These are phyloP conservation scores for Saturnispora besseyi DNA, from an alignment of 805 yeast genomes.

Conservation along the genomic window DNA sequence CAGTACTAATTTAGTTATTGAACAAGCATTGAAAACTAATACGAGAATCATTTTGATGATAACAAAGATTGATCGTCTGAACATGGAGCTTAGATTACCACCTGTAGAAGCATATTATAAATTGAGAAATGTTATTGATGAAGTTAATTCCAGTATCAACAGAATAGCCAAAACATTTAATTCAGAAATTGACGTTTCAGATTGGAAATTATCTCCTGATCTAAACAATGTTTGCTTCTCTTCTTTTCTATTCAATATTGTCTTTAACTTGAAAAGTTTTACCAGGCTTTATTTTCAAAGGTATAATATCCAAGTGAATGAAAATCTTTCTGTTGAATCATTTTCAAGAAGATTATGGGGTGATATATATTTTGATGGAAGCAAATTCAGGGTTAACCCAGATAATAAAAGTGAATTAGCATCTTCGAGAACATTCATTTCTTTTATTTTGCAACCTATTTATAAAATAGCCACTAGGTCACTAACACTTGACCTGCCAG, in stretches of 20 bases:
- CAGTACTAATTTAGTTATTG: constrained; percentile 43
- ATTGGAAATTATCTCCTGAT: constrained; percentile 44
- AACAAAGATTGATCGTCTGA: constrained; percentile 80
- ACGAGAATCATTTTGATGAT: constrained; percentile 52
- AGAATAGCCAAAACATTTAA: constrained; percentile 10
- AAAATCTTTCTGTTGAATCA: constrained; percentile 22
- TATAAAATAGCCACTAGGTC: constrained; percentile 64
- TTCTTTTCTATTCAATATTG: constrained; percentile 50
- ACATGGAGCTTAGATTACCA: constrained; percentile 69
- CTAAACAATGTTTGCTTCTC: constrained; percentile 65
- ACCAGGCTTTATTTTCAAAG: constrained; percentile 39
- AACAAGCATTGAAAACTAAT: constrained; percentile 41
- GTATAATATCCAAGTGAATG: constrained; percentile 19
- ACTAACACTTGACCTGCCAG: constrained; percentile 41
- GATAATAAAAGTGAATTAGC: constrained; percentile 19
- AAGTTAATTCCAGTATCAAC: constrained; percentile 47
- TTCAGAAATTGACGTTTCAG: constrained; percentile 13
- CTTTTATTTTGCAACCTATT: constrained; percentile 66
- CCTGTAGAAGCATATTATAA: constrained; percentile 68
- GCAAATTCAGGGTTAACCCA: constrained; percentile 36
- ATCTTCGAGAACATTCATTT: constrained; percentile 40
- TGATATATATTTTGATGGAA: constrained; percentile 44
- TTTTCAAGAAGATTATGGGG: constrained; percentile 72
- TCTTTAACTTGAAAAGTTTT: constrained; percentile 63
- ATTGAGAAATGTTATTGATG: constrained; percentile 48